Percentiles rank a stretch among this genome's conserved stretches.
These are phyloP conservation scores for Clitocybe nebularis DNA, from an alignment of 1,284 basidiomycete genomes.

Conservation along the genomic window DNA sequence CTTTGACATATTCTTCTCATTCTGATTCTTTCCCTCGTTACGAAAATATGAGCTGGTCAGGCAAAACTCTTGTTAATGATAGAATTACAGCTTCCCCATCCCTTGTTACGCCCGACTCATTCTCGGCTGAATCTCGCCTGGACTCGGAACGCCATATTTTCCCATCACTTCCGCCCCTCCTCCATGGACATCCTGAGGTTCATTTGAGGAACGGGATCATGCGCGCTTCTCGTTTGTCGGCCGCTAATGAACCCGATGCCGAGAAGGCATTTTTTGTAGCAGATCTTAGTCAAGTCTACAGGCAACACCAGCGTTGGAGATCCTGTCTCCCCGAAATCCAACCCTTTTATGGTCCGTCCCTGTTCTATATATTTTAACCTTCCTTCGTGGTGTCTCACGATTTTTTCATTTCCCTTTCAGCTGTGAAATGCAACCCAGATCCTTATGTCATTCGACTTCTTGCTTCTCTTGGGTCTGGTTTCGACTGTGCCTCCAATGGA, in stretches of 20 bases:
- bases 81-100: slow-evolving; percentile 28
- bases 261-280: slow-evolving; percentile 97
- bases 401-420: slow-evolving; percentile 34
- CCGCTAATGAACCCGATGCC: slow-evolving; percentile 60
- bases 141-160: slow-evolving; percentile 45
- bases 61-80: slow-evolving; percentile 29
- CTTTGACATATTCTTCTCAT: slow-evolving; percentile 18
- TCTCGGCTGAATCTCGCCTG: slow-evolving; percentile 17
- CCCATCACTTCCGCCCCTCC: slow-evolving; percentile 60
- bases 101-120: slow-evolving; percentile 25
- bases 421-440: slow-evolving; percentile 98
- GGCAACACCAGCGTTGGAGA: slow-evolving; percentile 85
- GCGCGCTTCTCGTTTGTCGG: slow-evolving; percentile 49
- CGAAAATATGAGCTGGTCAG: slow-evolving; percentile 31
- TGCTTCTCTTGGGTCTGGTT: slow-evolving; percentile 86
- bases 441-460: slow-evolving; percentile 90
- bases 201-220: slow-evolving; percentile 74
- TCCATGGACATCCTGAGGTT: slow-evolving; percentile 63
- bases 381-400: slow-evolving; percentile 17
- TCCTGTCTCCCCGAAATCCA: slow-evolving; percentile 79
- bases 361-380: slow-evolving; percentile 13
- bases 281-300: slow-evolving; percentile 87
- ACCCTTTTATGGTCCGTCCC: slow-evolving; percentile 81
- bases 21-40: slow-evolving; percentile 29
- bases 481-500: slow-evolving; percentile 97